phyloP scores from a whole-genome alignment of 805 yeast species.

The Tetrapisispora nanseiensis region DNA sequence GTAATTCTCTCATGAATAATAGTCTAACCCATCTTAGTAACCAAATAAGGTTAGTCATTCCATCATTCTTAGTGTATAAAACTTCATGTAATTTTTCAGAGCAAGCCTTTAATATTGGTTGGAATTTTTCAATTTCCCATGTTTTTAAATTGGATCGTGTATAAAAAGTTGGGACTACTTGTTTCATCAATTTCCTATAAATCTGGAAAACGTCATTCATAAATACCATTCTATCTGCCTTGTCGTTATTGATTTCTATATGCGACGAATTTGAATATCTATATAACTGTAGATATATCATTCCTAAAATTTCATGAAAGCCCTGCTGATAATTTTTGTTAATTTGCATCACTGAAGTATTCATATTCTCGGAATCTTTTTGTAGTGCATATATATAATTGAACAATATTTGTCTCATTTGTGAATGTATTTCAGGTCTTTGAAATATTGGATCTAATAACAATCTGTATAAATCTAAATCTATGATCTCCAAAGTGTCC shows the following conservation, averaged over 20 bases:
- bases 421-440: constrained; percentile 12
- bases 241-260: neutral
- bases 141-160: constrained; percentile 16
- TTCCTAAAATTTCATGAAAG: constrained; percentile 25
- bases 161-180: constrained; percentile 19
- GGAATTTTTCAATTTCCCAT: constrained; percentile 19
- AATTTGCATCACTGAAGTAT: neutral
- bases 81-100: constrained; percentile 11
- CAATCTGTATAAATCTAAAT: constrained; percentile 23
- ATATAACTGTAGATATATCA: constrained; percentile 21
- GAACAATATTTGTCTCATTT: constrained; percentile 21
- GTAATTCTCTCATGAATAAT: constrained; percentile 24
- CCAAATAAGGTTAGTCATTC: constrained; percentile 22
- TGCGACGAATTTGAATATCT: constrained; percentile 2
- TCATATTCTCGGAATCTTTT: constrained; percentile 2
- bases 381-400: constrained; percentile 10
- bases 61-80: constrained; percentile 4
- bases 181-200: constrained; percentile 22
- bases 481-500: constrained; percentile 23
- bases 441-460: constrained; percentile 18
- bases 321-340: constrained; percentile 23
- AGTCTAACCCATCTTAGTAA: constrained; percentile 28
- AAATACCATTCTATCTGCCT: neutral
- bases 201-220: constrained; percentile 15
- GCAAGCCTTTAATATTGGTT: constrained; percentile 14